Percentiles rank a stretch among this genome's conserved stretches.
Conservation (phyloP, 2,329 filamentous ascomycete species). For the Davidsoniella virescens region DNA sequence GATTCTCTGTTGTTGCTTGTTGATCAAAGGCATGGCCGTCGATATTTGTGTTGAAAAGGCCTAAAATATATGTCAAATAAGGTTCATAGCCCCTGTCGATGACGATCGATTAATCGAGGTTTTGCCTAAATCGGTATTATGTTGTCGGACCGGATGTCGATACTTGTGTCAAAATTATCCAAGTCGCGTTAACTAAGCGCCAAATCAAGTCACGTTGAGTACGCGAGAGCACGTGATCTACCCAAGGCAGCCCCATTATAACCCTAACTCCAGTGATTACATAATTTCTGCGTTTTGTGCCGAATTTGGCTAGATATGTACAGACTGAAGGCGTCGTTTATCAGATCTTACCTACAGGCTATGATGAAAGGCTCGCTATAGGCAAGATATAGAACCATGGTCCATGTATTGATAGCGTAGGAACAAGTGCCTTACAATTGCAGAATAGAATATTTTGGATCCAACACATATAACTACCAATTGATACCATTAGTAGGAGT, state of each 20-base stretch:
- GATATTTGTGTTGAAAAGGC: background rate
- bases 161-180: background rate
- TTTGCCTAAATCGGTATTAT: background rate
- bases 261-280: too few species aligned
- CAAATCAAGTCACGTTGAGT: constrained; percentile 15
- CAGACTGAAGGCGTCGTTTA: too few species aligned
- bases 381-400: too few species aligned
- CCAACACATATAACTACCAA: too few species aligned
- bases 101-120: background rate
- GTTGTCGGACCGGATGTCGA: background rate
- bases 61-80: background rate
- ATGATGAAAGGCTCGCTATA: too few species aligned
- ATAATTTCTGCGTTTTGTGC: too few species aligned
- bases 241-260: background rate
- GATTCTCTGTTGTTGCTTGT: constrained; percentile 4
- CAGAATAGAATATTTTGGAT: too few species aligned
- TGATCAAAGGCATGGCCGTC: background rate
- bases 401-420: too few species aligned
- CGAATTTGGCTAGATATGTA: too few species aligned
- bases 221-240: constrained; percentile 12
- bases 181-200: background rate
- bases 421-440: too few species aligned
- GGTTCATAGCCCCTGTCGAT: background rate
- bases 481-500: too few species aligned
- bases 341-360: too few species aligned